These are phyloP conservation scores for Globisporangium paddicum DNA, from an alignment of 352 stramenopile genomes.

Conservation along the genomic window DNA sequence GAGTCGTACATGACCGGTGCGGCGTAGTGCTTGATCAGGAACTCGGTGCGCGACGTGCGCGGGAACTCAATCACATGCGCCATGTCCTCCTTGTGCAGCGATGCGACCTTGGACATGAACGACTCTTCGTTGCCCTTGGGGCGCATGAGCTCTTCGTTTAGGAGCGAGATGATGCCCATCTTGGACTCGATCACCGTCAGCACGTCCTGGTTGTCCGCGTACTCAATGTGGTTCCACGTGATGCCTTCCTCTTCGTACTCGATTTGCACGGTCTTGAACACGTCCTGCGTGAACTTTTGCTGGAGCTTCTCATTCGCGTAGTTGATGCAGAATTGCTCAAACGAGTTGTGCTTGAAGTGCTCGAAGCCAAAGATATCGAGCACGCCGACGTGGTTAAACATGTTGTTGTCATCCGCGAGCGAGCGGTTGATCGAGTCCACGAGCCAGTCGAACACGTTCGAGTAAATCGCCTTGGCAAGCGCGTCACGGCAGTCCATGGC, in stretches of 20 bases:
- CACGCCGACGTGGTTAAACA: slow-evolving; percentile 90
- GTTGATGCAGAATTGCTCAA: slow-evolving; percentile 85
- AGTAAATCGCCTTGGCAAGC: slow-evolving; percentile 93
- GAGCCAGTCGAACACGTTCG: slow-evolving; percentile 91
- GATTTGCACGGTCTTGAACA: slow-evolving; percentile 91
- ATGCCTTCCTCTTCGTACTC: slow-evolving; percentile 96
- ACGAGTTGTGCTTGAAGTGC: slow-evolving; percentile 95
- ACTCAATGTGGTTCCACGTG: slow-evolving; percentile 89
- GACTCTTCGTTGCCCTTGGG: slow-evolving; percentile 84
- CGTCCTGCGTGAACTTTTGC: slow-evolving; percentile 88
- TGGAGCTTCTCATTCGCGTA: slow-evolving; percentile 83
- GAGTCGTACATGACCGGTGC: slow-evolving; percentile 92
- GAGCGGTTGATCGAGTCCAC: slow-evolving; percentile 91
- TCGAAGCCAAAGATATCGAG: slow-evolving; percentile 99
- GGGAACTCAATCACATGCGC: slow-evolving; percentile 81
- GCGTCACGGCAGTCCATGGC: slow-evolving; percentile 85
- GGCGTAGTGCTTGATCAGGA: slow-evolving; percentile 95
- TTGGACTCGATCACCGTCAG: slow-evolving; percentile 82
- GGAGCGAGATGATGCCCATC: slow-evolving; percentile 86
- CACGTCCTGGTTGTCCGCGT: slow-evolving; percentile 88
- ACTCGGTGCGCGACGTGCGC: slow-evolving; percentile 83
- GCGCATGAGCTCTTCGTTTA: slow-evolving; percentile 90
- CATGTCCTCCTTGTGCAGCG: slow-evolving; percentile 84
- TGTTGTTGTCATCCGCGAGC: slow-evolving; percentile 70
- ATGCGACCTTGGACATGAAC: slow-evolving; percentile 83